Percentiles rank a stretch among this genome's conserved stretches.
These are phyloP conservation scores for Acarospora socialis DNA, from an alignment of 2,329 filamentous ascomycete species.

Conservation along the genomic window DNA sequence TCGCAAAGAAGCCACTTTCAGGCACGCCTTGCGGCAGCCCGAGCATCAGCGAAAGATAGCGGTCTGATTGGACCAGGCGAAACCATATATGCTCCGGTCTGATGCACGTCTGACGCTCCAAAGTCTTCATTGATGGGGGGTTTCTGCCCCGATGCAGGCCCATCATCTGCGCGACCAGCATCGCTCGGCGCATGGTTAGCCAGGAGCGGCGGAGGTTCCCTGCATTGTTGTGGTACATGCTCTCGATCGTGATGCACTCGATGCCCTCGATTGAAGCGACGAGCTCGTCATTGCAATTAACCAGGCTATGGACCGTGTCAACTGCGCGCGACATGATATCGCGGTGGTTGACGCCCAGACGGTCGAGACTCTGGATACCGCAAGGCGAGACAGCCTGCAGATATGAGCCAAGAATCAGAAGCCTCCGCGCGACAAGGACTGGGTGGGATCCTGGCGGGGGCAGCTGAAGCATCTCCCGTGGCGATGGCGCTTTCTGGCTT, in stretches of 20 bases:
- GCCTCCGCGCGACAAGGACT: constrained; percentile 32
- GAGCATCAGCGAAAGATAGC: constrained; percentile 35
- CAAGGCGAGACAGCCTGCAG: constrained; percentile 32
- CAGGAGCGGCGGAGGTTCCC: constrained; percentile 38
- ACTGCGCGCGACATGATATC: constrained; percentile 21
- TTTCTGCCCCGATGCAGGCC: constrained; percentile 36
- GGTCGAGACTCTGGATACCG: constrained; percentile 14
- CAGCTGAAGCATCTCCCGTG: constrained; percentile 22
- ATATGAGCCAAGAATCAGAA: constrained; percentile 33
- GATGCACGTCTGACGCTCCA: no score
- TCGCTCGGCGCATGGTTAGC: constrained; percentile 32
- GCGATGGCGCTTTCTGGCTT: constrained; percentile 13
- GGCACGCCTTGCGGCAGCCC: constrained; percentile 32
- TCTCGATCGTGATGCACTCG: constrained; percentile 37
- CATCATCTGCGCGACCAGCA: constrained; percentile 36
- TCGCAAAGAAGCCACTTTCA: constrained; percentile 19
- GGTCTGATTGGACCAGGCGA: constrained; percentile 31
- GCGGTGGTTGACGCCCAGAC: constrained; percentile 3
- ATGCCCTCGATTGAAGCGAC: constrained; percentile 36
- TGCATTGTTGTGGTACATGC: constrained; percentile 31
- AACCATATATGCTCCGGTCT: constrained; percentile 33
- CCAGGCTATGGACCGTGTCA: constrained; percentile 20
- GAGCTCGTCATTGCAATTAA: constrained; percentile 35
- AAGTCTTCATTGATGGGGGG: no score
- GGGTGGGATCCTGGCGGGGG: constrained; percentile 32